Percentiles rank a stretch among this genome's conserved stretches.
phyloP scores from a whole-genome alignment of 768 basidiomycete species.

The Podaxis sp. region DNA sequence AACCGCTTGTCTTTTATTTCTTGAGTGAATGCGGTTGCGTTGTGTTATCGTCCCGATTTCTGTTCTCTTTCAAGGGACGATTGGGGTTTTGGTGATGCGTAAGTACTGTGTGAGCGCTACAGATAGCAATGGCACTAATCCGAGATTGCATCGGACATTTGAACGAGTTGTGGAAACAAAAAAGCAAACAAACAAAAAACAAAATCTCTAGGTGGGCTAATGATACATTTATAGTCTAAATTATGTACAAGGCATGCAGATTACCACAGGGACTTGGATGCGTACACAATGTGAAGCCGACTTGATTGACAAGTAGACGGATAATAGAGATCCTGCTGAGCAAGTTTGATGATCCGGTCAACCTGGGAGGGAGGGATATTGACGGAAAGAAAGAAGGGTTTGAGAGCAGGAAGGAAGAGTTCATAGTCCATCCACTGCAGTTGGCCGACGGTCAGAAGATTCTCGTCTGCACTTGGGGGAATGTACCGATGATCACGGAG shows the following conservation, averaged over 20 bases:
- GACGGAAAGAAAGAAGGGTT: conserved; percentile 54
- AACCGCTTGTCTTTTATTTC: conserved; percentile 39
- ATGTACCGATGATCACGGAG: conserved; percentile 6
- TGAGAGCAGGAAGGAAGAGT: conserved; percentile 60
- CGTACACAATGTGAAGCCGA: conserved; percentile 61
- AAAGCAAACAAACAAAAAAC: no score
- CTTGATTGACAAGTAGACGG: conserved; percentile 50
- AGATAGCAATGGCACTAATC: background rate
- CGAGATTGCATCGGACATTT: background rate
- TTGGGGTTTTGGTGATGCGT: background rate
- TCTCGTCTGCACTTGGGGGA: conserved; percentile 41
- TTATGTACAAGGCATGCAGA: conserved; percentile 1
- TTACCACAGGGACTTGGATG: conserved; percentile 32
- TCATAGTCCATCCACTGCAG: conserved; percentile 76
- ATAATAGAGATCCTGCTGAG: conserved; percentile 66
- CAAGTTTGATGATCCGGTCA: conserved; percentile 56
- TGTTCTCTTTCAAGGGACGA: conserved; percentile 3
- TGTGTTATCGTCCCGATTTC: background rate
- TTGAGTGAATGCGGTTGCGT: conserved; percentile 6
- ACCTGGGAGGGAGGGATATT: conserved; percentile 55
- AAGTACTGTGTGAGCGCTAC: background rate
- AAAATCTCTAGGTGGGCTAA: conserved; percentile 8
- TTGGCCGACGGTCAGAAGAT: conserved; percentile 63
- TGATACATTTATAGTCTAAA: background rate
- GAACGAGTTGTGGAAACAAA: background rate